phyloP scores from a whole-genome alignment of 306 rosid species.

The Cucurbita ficifolia region DNA sequence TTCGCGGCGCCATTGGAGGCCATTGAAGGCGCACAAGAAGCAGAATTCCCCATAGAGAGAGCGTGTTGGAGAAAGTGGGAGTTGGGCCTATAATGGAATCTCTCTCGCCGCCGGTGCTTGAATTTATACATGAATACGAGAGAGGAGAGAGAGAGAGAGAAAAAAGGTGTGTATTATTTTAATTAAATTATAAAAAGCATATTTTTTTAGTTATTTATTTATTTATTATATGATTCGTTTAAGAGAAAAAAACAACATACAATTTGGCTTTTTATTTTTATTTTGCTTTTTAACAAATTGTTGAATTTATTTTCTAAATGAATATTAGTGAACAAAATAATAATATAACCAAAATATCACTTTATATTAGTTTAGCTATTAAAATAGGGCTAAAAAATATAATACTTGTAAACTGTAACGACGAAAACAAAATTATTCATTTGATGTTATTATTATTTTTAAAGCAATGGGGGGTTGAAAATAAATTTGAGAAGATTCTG shows the following conservation, averaged over 20 bases:
- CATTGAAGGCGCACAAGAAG: slow-evolving; percentile 57
- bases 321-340: too few relatives aligned
- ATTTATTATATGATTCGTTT: not conserved
- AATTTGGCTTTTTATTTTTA: too few relatives aligned
- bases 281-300: too few relatives aligned
- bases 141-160: not conserved
- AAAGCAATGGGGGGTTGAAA: not conserved
- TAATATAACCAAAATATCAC: too few relatives aligned
- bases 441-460: not conserved
- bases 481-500: not conserved
- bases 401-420: not conserved
- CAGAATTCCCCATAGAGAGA: slow-evolving; percentile 49
- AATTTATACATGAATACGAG: slow-evolving; percentile 4
- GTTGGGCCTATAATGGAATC: not conserved
- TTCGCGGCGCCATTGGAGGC: slow-evolving; percentile 20
- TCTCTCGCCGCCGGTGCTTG: not conserved
- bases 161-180: not conserved
- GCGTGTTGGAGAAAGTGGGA: not conserved
- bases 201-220: not conserved
- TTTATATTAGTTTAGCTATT: not conserved
- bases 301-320: too few relatives aligned
- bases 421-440: not conserved
- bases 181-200: not conserved
- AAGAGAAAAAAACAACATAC: too few relatives aligned
- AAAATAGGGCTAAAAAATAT: not conserved